Base-by-base conservation (phyloP, 768 basidiomycete species). In the Chalciporus piperatus region DNA sequence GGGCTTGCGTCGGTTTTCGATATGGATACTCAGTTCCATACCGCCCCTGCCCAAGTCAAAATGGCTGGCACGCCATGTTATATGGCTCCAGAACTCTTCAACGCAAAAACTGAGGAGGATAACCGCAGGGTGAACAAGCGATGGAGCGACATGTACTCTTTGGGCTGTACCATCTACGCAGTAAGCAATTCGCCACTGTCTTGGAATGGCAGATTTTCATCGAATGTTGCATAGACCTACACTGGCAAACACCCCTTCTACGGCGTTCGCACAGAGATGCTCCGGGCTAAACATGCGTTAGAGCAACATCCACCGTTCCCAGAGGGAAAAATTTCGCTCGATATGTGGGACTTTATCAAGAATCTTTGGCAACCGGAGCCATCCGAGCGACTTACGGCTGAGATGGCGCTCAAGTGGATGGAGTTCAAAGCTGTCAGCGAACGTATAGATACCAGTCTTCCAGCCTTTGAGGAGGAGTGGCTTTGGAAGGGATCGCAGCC, bases 121-220 rank as follows among this genome's bases (percentile, higher is more conserved):
- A 57, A 37, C 49, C 46, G 45, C n/a, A 35, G 39, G 3, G 45
- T 68, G 37, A 67, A 67, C 55, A 65, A 56, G 41, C 68, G 66
- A 46, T 47, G 33, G 8, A 66, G 67, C 14, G 76, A 77, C 48
- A 64, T 77, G 47, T 77, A 76, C 51, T 70, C 76, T 1, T 64
- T 72, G 38, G 72, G 64, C 22, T 76, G 73, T 44, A 73, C 74
- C 2, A 71, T 71, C 38, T 76, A 74, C 25, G 71, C 64, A 61
- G 72, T 72, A 27, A 27, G 27, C 4, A 22, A 22, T 4, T 27
- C 27, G 27, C 9, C 6, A 9, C 6, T 3, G 7, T 9, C 27
- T 5, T 5, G 27, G 7, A 9, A 27, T 9, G 27, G 1, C 6
- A 9, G 7, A 1, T 27, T 25, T 9, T 27, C 27, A 27, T 27